These are phyloP conservation scores for Monosporascus sp. DNA, from an alignment of 2,329 filamentous ascomycete genomes.

Conservation along the genomic window DNA sequence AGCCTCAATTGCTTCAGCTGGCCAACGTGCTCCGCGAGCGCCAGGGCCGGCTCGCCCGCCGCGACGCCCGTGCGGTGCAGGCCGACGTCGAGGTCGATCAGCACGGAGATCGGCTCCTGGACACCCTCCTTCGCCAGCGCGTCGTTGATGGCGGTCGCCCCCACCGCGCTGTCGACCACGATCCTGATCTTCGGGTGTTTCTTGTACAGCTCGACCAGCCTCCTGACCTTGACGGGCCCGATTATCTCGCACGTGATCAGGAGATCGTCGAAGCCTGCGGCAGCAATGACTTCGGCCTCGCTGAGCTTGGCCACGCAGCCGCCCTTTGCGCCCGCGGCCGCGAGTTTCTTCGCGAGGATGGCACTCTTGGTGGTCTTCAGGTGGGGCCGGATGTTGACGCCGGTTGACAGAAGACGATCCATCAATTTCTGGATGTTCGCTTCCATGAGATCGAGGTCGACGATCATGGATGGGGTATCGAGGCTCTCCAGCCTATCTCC, in stretches of 20 bases:
- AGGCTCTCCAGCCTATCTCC: slow-evolving; percentile 39
- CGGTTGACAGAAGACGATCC: slow-evolving; percentile 38
- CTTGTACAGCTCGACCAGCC: slow-evolving; percentile 40
- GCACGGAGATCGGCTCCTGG: slow-evolving; percentile 31
- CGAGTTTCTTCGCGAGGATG: slow-evolving; percentile 38
- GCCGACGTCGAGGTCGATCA: slow-evolving; percentile 47
- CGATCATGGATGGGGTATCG: slow-evolving; percentile 53
- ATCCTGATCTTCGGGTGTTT: slow-evolving; percentile 34
- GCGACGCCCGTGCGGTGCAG: slow-evolving; percentile 44
- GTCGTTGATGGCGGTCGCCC: slow-evolving; percentile 40
- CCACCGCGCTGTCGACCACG: slow-evolving; percentile 42
- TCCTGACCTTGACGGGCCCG: slow-evolving; percentile 38
- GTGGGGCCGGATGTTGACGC: slow-evolving; percentile 42
- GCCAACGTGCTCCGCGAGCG: slow-evolving; percentile 35
- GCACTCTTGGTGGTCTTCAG: slow-evolving; percentile 50
- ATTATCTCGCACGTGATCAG: slow-evolving; percentile 49
- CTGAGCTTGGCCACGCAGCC: slow-evolving; percentile 48
- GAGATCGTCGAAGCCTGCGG: slow-evolving; percentile 41
- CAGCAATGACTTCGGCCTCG: slow-evolving; percentile 39
- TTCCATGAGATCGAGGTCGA: slow-evolving; percentile 48
- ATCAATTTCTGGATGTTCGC: slow-evolving; percentile 44
- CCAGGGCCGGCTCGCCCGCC: slow-evolving; percentile 34
- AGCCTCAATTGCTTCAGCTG: slow-evolving; percentile 34
- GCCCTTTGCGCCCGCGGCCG: slow-evolving; percentile 42
- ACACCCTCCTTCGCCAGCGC: slow-evolving; percentile 33